A percentile compares a stretch with the other conserved stretches of the same genome.
Evolutionary conservation across 768 basidiomycete species (phyloP).

Genomic region (Pleurotus tuoliensis): DNA sequence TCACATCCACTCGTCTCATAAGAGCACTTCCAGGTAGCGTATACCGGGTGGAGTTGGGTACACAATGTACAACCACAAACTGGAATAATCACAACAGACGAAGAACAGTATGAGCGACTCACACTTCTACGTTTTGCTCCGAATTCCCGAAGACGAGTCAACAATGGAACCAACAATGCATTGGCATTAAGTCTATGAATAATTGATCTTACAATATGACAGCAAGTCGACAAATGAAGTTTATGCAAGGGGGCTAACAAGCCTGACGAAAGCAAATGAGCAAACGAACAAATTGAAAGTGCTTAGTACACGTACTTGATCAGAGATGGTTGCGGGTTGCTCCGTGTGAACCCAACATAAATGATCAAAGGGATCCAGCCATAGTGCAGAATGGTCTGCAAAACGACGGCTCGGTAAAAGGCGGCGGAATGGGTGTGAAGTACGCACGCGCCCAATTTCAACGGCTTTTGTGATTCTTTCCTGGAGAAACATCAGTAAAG

Average conservation of each 20-base stretch:
- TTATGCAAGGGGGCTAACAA: constrained; percentile 92
- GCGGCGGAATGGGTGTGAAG: not conserved
- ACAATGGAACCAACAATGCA: not conserved
- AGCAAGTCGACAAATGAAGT: not conserved
- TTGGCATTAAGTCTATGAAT: constrained; percentile 20
- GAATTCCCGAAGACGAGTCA: too few species aligned
- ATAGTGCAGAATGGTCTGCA: constrained; percentile 85
- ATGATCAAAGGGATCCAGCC: constrained; percentile 97
- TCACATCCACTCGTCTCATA: constrained; percentile 52
- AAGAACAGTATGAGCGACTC: too few species aligned
- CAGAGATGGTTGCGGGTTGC: constrained; percentile 90
- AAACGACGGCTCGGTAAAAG: not conserved
- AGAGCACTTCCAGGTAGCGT: constrained; percentile 10
- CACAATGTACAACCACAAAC: constrained; percentile 58
- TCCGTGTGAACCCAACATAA: constrained; percentile 89
- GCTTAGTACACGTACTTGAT: constrained; percentile 72
- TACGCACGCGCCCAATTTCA: constrained; percentile 75
- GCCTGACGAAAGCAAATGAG: constrained; percentile 40
- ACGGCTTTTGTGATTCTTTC: constrained; percentile 81
- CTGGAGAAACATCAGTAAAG: constrained; percentile 28
- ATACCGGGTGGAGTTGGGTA: constrained; percentile 26
- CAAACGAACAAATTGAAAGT: not conserved
- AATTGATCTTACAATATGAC: constrained; percentile 16
- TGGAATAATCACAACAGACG: constrained; percentile 47
- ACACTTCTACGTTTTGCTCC: too few species aligned